Evolutionary conservation across 1,139 yeast species (phyloP), one percentile per base, ranked within the genome.

Genomic region (Geotrichum restrictum): DNA sequence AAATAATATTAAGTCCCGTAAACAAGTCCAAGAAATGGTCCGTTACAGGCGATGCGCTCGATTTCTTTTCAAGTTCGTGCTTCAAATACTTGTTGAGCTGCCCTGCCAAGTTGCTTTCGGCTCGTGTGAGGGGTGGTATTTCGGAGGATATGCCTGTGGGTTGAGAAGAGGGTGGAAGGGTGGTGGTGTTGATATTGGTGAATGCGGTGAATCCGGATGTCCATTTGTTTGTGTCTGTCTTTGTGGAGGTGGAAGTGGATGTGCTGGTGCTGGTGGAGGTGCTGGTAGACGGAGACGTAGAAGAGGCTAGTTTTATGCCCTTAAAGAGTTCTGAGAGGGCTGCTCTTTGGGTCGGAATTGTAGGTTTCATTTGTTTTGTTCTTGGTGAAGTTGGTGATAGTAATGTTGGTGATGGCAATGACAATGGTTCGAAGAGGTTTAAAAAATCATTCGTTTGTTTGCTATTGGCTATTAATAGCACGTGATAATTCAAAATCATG

Each of bases 11-110:
- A 10, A 65, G 60, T 2, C 67, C 68, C 2, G 59, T 56, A 45
- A 65, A 60, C 18, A 65, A 57, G 21, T 63, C 64, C 47, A 60
- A 57, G 49, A 64, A 64, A 47, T 65, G 68, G 32, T 55, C 57
- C 21, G 56, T 43, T 6, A 64, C 57, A 4, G 64, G 62, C 18
- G 44, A 42, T 19, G 24, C 34, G 22, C 51, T 51, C 13, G 65
- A 58, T 24, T 55, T 54, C 31, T 52, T 51, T 36, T 49, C 48
- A 31, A 63, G 54, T 22, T 56, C 49, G 19, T 52, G 52, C 19
- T 58, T 53, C 27, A 62, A 58, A n/a, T 58, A 51, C 22, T 55
- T 52, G 43, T 58, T 54, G 1, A 63, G 54, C 27, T 56, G 49
- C 5, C 53, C 56, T 4, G 61, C 55, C 18, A 63, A 55, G 16